These are phyloP conservation scores for Danielozyma ontarioensis DNA, from an alignment of 805 yeast genomes.

Conservation along the genomic window DNA sequence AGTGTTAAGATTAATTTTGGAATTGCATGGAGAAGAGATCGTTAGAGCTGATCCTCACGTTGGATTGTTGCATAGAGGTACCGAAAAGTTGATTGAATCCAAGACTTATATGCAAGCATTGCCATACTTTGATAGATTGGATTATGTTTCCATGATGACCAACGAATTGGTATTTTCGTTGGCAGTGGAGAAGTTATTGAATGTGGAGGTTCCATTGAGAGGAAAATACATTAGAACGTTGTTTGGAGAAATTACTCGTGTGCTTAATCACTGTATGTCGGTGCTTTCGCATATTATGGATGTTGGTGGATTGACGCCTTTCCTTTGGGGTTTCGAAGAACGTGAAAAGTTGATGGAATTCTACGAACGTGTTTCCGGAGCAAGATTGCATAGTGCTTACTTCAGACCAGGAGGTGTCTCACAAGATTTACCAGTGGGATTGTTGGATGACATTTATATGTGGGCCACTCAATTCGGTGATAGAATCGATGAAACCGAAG, in stretches of 20 bases:
- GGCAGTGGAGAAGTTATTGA: constrained; percentile 80
- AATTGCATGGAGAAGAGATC: constrained; percentile 84
- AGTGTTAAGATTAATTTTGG: constrained; percentile 79
- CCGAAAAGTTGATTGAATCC: constrained; percentile 81
- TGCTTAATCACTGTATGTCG: constrained; percentile 82
- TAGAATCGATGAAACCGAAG: constrained; percentile 87
- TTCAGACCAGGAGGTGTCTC: constrained; percentile 91
- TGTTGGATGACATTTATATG: constrained; percentile 87
- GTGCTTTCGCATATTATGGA: constrained; percentile 88
- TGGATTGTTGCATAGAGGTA: constrained; percentile 83
- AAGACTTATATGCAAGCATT: constrained; percentile 85
- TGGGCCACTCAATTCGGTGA: constrained; percentile 97
- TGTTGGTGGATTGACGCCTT: constrained; percentile 90
- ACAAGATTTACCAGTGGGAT: constrained; percentile 81
- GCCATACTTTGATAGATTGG: constrained; percentile 85
- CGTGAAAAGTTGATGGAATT: constrained; percentile 91
- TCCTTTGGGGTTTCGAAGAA: constrained; percentile 92
- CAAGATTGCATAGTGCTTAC: constrained; percentile 83
- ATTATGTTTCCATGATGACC: constrained; percentile 85
- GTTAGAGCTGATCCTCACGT: constrained; percentile 86
- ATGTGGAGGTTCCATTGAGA: constrained; percentile 80
- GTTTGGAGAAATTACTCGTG: constrained; percentile 82
- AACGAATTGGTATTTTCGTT: constrained; percentile 80
- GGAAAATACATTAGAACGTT: constrained; percentile 80
- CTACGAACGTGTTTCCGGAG: constrained; percentile 87